Base-by-base conservation (phyloP, 352 stramenopile genomes). In the Phytophthora aleatoria region DNA sequence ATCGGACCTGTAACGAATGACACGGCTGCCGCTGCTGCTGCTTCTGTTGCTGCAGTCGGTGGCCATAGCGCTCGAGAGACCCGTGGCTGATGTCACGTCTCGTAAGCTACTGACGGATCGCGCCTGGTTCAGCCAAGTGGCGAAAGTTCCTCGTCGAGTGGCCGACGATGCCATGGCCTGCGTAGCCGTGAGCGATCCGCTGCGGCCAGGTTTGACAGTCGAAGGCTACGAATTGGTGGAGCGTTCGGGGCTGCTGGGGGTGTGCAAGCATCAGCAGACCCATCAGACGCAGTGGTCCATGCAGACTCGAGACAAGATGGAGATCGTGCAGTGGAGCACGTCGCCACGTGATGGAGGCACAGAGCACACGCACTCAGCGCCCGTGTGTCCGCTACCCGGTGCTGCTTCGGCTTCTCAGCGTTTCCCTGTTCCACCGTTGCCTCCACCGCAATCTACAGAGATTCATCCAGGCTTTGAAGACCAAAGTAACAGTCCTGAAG, bases 191-290 rank as follows among this genome's bases (percentile, higher is more conserved):
- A 65, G 61, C 11, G 73, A 87, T 33, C 50, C 52, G 44, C 57
- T 85, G 16, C 62, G 30, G 36, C 72, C 78, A 8, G 84, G 84
- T 5, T 39, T 71, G 33, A 64, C 61, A 8, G 69, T 93, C n/a
- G 60, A 81, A 45, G 82, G 84, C 39, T 93, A 93, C 57, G 82
- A 93, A 56, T 55, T 93, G 26, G 72, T 92, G 35, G 85, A 93
- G 65, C 81, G 79, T 24, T 79, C 83, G 27, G 81, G 69, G 16
- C 59, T 90, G 20, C 50, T 93, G 24, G 85, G 85, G 2, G 74
- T 91, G 28, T 93, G 83, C 41, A 81, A 87, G 33, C 72, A 90
- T 39, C 63, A 72, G 24, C 56, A 67, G 16, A 61, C 51, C 9
- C 36, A 52, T 26, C 57, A 71, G 27, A 61, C 55, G 28, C 61